phyloP scores from a whole-genome alignment of 768 basidiomycete species.

The Gautieria morchelliformis region DNA sequence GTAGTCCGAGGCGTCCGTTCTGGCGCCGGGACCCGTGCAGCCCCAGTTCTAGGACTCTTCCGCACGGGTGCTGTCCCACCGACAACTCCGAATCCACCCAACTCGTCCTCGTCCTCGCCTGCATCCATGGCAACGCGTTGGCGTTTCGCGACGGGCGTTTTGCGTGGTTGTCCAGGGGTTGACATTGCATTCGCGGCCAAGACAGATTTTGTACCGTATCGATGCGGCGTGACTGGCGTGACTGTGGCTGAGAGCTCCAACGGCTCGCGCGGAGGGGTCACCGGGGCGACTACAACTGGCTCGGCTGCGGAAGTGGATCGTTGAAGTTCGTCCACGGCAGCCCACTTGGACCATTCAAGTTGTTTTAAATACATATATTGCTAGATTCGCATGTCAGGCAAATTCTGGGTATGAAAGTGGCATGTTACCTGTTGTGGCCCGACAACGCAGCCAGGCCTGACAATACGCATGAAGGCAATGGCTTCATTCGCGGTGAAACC shows the following conservation, averaged over 20 bases:
- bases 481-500: conserved; percentile 93
- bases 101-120: conserved; percentile 50
- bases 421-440: conserved; percentile 61
- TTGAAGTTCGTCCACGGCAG: conserved; percentile 73
- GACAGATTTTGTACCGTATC: conserved; percentile 59
- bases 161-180: conserved; percentile 78
- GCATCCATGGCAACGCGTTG: conserved; percentile 43
- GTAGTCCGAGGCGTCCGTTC: conserved; percentile 68
- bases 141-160: conserved; percentile 77
- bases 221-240: conserved; percentile 75
- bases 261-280: conserved; percentile 70
- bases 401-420: background rate
- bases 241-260: conserved; percentile 40
- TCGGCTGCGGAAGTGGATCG: conserved; percentile 29
- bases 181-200: conserved; percentile 63
- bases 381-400: conserved; percentile 16
- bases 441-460: conserved; percentile 88
- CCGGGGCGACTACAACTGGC: conserved; percentile 49
- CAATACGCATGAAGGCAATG: conserved; percentile 97
- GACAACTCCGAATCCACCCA: conserved; percentile 46
- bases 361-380: conserved; percentile 96
- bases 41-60: conserved; percentile 3
- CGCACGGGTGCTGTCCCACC: conserved; percentile 17
- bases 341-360: conserved; percentile 89
- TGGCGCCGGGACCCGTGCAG: conserved; percentile 54